phyloP scores from a whole-genome alignment of 805 yeast genomes.

The Zygoascus biomembranicola region DNA sequence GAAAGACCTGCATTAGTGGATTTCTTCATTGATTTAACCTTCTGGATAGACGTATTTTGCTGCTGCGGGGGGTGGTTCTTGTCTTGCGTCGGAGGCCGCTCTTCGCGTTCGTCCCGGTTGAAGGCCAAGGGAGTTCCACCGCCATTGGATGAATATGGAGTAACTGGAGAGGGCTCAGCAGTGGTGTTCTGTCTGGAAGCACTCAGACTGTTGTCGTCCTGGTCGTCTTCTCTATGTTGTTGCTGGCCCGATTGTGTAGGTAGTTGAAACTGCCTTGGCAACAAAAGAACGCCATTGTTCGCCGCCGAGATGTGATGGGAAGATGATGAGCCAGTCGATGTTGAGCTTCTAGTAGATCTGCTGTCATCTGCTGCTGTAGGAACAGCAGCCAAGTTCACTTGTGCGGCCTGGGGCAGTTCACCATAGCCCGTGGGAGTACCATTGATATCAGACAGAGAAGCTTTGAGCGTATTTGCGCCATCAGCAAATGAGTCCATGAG shows the following conservation, averaged over 20 bases:
- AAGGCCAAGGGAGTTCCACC: neutral
- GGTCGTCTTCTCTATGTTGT: neutral
- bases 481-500: neutral
- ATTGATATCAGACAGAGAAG: neutral
- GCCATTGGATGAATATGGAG: neutral
- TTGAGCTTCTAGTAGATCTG: neutral
- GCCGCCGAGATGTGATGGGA: neutral
- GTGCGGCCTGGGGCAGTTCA: neutral
- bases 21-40: neutral
- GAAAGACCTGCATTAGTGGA: neutral
- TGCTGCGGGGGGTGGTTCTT: neutral
- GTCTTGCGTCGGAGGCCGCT: neutral
- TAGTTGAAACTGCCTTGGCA: constrained; percentile 24
- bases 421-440: neutral
- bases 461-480: neutral
- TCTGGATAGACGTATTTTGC: neutral
- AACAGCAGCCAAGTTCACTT: neutral
- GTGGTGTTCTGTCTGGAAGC: neutral
- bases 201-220: neutral
- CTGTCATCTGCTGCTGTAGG: neutral
- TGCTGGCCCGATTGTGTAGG: constrained; percentile 1
- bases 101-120: neutral
- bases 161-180: neutral
- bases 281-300: constrained; percentile 21
- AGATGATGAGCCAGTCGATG: neutral